Evolutionary conservation across 257 asterid genomes (phyloP).

Genomic region (Orobanche coerulescens): DNA sequence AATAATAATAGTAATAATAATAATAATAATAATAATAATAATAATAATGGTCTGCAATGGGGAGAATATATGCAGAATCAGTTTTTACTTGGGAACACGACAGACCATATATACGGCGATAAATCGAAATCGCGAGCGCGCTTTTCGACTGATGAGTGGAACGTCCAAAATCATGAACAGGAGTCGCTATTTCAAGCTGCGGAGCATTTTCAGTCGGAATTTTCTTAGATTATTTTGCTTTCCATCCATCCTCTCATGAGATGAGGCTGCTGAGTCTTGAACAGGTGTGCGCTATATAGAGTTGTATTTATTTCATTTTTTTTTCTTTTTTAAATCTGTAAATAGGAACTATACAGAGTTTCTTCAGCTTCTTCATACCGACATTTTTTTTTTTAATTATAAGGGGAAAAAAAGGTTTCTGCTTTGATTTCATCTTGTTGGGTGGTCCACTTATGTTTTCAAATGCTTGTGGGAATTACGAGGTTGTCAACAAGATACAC

Average conservation of each 20-base stretch:
- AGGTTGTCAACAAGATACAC: no score
- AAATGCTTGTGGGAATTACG: no score
- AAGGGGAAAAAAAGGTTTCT: background rate
- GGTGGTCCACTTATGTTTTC: conserved; percentile 1
- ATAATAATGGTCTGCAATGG: background rate
- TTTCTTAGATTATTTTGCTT: background rate
- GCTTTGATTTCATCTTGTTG: background rate
- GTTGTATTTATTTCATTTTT: background rate
- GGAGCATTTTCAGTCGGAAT: conserved; percentile 27
- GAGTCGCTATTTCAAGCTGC: conserved; percentile 22
- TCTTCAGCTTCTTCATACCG: background rate
- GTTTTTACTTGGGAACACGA: conserved; percentile 20
- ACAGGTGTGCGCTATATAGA: background rate
- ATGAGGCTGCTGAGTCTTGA: background rate
- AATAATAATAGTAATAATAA: background rate
- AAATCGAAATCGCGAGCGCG: conserved; percentile 27
- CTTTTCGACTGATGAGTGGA: background rate
- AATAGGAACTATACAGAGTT: conserved; percentile 26
- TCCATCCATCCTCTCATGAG: no score
- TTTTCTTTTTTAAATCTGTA: conserved; percentile 27
- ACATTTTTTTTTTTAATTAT: conserved; percentile 10
- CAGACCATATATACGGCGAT: background rate
- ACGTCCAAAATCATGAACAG: background rate
- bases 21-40: background rate
- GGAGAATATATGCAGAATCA: conserved; percentile 41